Conservation (phyloP, 78 protist species). For the Polysphondylium violaceum region DNA sequence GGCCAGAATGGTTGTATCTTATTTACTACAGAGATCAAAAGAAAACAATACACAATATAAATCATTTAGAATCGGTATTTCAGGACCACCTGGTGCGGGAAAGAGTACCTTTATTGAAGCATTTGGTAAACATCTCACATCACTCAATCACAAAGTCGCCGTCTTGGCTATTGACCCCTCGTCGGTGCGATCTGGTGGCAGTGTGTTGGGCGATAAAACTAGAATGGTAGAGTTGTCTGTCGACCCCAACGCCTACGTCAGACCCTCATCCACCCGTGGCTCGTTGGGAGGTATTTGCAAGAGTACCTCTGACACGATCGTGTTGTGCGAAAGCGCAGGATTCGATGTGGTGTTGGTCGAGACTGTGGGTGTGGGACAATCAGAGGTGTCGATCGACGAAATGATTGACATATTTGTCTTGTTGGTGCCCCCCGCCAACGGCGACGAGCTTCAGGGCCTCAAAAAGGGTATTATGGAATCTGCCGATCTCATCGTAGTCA, state of each 20-base stretch:
- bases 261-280: slow-evolving; percentile 94
- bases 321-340: slow-evolving; percentile 94
- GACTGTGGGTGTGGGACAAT: slow-evolving; percentile 99
- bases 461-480: slow-evolving; percentile 97
- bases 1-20: slow-evolving; percentile 49
- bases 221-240: slow-evolving; percentile 93
- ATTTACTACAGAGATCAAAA: slow-evolving; percentile 7
- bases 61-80: slow-evolving; percentile 91
- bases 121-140: slow-evolving; percentile 86
- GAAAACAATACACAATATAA: slow-evolving; percentile 23
- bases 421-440: slow-evolving; percentile 96
- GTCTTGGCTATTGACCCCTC: slow-evolving; percentile 98
- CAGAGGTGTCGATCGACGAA: slow-evolving; percentile 91
- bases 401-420: slow-evolving; percentile 94
- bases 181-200: slow-evolving; percentile 91
- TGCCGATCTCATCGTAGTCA: slow-evolving; percentile 94
- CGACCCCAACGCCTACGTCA: slow-evolving; percentile 90
- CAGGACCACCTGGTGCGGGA: slow-evolving; percentile 99
- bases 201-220: slow-evolving; percentile 98
- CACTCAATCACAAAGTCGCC: slow-evolving; percentile 76
- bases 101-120: slow-evolving; percentile 97
- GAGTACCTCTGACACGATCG: slow-evolving; percentile 91
- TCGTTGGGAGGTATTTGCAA: slow-evolving; percentile 85
- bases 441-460: slow-evolving; percentile 98
- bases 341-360: slow-evolving; percentile 94